Conservation (phyloP, 164 flowering plant genomes). For the Piper betle region DNA sequence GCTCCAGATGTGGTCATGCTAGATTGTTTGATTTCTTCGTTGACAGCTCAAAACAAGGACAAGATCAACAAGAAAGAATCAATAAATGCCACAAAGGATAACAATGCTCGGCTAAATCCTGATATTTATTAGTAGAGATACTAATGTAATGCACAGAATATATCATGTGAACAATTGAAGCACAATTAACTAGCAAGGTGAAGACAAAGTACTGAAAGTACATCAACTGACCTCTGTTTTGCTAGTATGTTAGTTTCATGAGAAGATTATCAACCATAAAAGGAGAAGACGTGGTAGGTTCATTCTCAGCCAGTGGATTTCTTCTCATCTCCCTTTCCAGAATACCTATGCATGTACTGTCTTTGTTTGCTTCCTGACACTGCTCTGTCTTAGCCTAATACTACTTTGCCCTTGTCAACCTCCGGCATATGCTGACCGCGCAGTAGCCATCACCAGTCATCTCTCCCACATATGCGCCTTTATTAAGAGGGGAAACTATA, state of each 20-base stretch:
- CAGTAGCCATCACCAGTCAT: conserved; percentile 39
- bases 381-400: conserved; percentile 35
- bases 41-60: too few species aligned
- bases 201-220: background rate
- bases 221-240: conserved; percentile 49
- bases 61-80: too few species aligned
- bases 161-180: too few species aligned
- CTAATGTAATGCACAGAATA: too few species aligned
- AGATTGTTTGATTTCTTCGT: too few species aligned
- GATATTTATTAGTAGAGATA: too few species aligned
- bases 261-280: conserved; percentile 36
- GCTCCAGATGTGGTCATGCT: too few species aligned
- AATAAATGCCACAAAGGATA: too few species aligned
- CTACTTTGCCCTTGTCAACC: conserved; percentile 60
- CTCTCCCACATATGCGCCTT: conserved; percentile 46
- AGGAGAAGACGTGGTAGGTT: conserved; percentile 19
- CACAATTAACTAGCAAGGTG: too few species aligned
- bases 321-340: conserved; percentile 51
- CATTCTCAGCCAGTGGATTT: conserved; percentile 26
- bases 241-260: conserved; percentile 41
- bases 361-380: conserved; percentile 51
- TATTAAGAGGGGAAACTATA: conserved; percentile 39
- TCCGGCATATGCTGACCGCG: conserved; percentile 43
- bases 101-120: too few species aligned
- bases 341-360: conserved; percentile 49